Percentiles rank a stretch among this genome's conserved stretches.
Conservation (phyloP, 1,139 yeast species). For the Pneumocystis wakefieldiae region DNA sequence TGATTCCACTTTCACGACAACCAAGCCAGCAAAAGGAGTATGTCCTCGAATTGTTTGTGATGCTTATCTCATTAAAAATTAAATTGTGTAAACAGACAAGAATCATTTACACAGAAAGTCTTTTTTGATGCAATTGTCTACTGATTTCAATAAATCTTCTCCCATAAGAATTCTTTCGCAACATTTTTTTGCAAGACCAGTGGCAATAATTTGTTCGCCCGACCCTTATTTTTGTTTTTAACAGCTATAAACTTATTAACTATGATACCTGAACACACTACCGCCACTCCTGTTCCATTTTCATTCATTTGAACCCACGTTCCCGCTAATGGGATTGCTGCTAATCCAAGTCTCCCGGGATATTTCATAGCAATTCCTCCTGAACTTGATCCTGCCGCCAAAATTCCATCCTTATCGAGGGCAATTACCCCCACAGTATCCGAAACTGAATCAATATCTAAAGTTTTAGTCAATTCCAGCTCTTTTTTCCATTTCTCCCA, state of each 20-base stretch:
- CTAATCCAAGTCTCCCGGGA: constrained; percentile 30
- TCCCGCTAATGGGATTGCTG: constrained; percentile 26
- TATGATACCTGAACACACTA: background rate
- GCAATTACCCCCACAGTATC: constrained; percentile 30
- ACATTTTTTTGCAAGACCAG: background rate
- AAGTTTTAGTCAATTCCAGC: constrained; percentile 1
- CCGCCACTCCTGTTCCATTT: background rate
- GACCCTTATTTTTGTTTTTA: background rate
- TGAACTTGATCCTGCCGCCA: constrained; percentile 26
- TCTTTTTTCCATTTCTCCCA: constrained; percentile 17
- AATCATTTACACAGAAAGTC: background rate
- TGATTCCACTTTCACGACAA: background rate
- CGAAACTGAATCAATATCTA: constrained; percentile 10
- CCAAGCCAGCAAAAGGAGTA: background rate
- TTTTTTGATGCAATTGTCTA: background rate
- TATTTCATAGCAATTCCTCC: constrained; percentile 27
- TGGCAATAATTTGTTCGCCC: background rate
- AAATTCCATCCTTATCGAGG: constrained; percentile 17
- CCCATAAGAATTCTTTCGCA: background rate
- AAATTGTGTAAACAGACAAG: background rate
- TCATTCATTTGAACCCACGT: constrained; percentile 14
- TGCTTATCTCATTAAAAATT: background rate
- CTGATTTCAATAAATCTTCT: background rate
- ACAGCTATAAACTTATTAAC: background rate
- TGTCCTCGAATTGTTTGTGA: background rate